Evolutionary conservation across 2,329 filamentous ascomycete species (phyloP).

Genomic region (Botrytis fragariae): DNA sequence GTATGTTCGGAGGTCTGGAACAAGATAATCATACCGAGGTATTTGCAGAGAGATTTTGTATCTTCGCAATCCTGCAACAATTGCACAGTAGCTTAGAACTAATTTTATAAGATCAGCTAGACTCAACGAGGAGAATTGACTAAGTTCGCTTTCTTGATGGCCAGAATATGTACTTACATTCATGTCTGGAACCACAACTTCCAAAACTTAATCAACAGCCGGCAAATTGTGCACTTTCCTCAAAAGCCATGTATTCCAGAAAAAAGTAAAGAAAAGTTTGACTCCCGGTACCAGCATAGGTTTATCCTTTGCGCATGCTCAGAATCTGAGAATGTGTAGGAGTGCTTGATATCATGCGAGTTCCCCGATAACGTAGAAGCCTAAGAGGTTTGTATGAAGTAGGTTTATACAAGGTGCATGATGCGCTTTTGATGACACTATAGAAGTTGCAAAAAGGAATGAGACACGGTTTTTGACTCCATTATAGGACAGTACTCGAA

Average conservation of each 20-base stretch:
- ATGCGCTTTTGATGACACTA: neutral
- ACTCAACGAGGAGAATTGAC: neutral
- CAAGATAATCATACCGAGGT: neutral
- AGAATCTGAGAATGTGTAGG: neutral
- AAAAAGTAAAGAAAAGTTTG: neutral
- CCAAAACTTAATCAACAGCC: neutral
- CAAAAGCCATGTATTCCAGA: neutral
- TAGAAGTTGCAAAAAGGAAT: neutral
- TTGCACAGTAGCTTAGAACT: neutral
- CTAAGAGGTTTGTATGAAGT: neutral
- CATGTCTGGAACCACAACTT: neutral
- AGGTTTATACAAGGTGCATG: neutral
- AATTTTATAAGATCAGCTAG: neutral
- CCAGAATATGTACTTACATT: neutral
- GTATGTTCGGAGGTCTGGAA: neutral
- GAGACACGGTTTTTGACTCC: no score
- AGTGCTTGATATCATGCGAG: neutral
- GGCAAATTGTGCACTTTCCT: neutral
- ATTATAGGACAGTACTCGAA: neutral
- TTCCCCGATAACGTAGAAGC: neutral
- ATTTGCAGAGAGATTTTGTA: neutral
- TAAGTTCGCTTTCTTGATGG: neutral
- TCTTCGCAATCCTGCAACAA: neutral
- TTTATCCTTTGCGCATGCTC: neutral
- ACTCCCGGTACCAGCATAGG: neutral